Evolutionary conservation across 306 rosid genomes (phyloP).

Genomic region (Arachis hypogaea): DNA sequence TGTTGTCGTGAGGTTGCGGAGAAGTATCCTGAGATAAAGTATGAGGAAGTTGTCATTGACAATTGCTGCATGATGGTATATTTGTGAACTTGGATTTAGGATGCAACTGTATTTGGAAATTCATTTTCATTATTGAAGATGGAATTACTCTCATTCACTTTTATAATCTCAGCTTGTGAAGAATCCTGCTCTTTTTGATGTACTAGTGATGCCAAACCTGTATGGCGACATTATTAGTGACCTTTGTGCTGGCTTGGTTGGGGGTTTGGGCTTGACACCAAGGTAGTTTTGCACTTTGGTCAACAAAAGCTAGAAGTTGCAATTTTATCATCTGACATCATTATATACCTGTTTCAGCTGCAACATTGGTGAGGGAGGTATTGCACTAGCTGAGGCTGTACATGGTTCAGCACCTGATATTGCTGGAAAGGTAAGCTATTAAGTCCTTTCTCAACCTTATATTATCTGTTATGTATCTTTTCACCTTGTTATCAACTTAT

Average conservation of each 20-base stretch:
- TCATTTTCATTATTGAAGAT: constrained; percentile 22
- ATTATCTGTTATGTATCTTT: constrained; percentile 1
- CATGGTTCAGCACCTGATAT: constrained; percentile 63
- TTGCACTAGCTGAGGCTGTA: no score
- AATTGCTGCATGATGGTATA: constrained; percentile 42
- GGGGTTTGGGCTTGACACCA: constrained; percentile 97
- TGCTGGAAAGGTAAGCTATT: constrained; percentile 86
- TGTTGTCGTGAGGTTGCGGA: constrained; percentile 79
- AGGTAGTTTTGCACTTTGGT: constrained; percentile 52
- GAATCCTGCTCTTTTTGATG: no score
- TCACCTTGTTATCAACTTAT: neutral
- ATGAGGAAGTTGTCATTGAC: constrained; percentile 98
- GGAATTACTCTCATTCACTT: neutral
- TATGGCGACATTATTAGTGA: no score
- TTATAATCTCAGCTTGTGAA: no score
- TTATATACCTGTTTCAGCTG: constrained; percentile 55
- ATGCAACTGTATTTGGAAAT: constrained; percentile 31
- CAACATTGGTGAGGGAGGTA: constrained; percentile 39
- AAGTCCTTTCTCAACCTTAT: constrained; percentile 14
- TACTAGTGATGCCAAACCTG: no score
- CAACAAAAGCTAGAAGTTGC: constrained; percentile 19
- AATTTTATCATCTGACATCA: constrained; percentile 40
- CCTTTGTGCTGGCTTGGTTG: constrained; percentile 36
- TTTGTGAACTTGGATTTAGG: constrained; percentile 29
- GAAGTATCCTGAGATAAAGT: constrained; percentile 88